Base-by-base conservation (phyloP, 768 basidiomycete genomes). In the Russula dissimulans region DNA sequence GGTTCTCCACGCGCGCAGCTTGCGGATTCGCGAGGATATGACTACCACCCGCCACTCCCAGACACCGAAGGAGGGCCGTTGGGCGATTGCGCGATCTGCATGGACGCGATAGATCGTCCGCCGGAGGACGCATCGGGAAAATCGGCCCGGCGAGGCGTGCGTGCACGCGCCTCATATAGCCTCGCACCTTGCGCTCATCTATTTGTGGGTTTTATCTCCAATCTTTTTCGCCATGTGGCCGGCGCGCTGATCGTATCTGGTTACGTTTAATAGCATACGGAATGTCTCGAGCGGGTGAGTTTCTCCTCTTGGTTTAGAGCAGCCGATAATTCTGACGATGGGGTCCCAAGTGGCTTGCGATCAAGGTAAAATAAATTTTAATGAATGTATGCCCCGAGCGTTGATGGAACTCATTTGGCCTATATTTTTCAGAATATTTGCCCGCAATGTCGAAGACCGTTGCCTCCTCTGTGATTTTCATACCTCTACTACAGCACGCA, bases 11-110 rank as follows among this genome's bases (percentile, higher is more conserved):
- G 10, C 50, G 14, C 26, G 34, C 63, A 92, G 89, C 86, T 81
- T 62, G 76, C 79, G 3, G 75, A 77, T 18, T 72, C 77, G 6
- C 81, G 86, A 66, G 72, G 76, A 17, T 91, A 95, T 73, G 82
- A 95, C 69, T 97, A 95, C 67, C 93, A 95, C 70, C 93, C 91
- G 7, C 76, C 79, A 3, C 73, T 95, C 67, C 70, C 86, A 0
- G 91, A 93, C 69, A 79, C 87, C 2, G 84, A 86, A 2, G 86
- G 86, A 47, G 83, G 86, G 64, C 80, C 86, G 3, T 74, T 91
- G 15, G 91, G 89, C 7, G 91, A 95, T 69, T 97, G 93, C 67
- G 83, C 91, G 6, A 95, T 97, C 54, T 95, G 93, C 67, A 94
- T 95, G 91, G 93, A 95, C 59, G 79, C 83, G 5, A 94, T 95